phyloP scores from a whole-genome alignment of 805 yeast genomes.

The Tetrapisispora namnaoensis region DNA sequence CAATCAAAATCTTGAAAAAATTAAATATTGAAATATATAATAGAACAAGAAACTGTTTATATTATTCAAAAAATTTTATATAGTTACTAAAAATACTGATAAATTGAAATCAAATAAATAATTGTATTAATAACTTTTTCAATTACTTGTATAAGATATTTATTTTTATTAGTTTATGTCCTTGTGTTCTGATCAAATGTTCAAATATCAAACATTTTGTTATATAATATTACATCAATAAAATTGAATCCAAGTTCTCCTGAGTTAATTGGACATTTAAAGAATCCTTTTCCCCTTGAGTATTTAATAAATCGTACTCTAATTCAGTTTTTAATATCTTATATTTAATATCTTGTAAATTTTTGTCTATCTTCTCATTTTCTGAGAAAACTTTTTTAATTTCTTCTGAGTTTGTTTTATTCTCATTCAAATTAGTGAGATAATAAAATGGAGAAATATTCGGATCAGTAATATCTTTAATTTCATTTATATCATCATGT shows the following conservation, averaged over 20 bases:
- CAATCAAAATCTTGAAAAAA: background rate
- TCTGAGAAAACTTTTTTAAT: conserved; percentile 14
- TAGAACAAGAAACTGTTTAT: background rate
- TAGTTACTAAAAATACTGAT: background rate
- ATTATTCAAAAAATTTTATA: too few relatives aligned
- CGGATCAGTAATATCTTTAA: background rate
- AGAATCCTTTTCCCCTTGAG: conserved; percentile 24
- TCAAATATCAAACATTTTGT: background rate
- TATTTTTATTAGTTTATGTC: too few relatives aligned
- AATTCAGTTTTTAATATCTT: conserved; percentile 16
- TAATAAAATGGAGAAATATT: conserved; percentile 13
- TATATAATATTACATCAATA: conserved; percentile 4
- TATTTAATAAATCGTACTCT: conserved; percentile 22
- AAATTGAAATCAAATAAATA: background rate
- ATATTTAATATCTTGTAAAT: conserved; percentile 16
- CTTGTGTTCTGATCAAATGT: too few relatives aligned
- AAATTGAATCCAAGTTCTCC: conserved; percentile 11
- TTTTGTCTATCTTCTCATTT: conserved; percentile 17
- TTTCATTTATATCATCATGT: background rate
- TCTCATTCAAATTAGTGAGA: conserved; percentile 12
- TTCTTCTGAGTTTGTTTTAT: conserved; percentile 7
- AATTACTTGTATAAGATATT: too few relatives aligned
- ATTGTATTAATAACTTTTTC: background rate
- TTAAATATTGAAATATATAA: background rate
- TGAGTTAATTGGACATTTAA: conserved; percentile 29